A percentile compares a stretch with the other conserved stretches of the same genome.
Conservation (phyloP, 768 basidiomycete genomes). For the Lactarius indigo region DNA sequence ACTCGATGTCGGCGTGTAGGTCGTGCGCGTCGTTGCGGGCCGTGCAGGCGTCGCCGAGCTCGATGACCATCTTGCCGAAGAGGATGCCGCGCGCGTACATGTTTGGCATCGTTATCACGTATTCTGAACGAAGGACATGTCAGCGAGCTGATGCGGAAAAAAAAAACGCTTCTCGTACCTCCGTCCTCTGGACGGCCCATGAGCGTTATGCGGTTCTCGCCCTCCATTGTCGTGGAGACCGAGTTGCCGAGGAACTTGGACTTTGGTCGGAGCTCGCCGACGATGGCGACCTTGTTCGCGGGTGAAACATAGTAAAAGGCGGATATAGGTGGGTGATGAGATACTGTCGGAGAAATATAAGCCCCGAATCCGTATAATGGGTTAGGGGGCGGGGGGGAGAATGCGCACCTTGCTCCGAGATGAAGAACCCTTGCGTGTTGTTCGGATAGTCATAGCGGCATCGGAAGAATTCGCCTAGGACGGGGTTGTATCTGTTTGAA, state of each 20-base stretch:
- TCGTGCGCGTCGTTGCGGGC: conserved; percentile 81
- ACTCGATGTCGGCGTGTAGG: conserved; percentile 80
- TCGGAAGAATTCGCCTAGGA: conserved; percentile 97
- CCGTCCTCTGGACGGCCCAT: conserved; percentile 85
- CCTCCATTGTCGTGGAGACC: conserved; percentile 95
- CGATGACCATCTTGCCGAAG: conserved; percentile 93
- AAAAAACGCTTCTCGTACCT: conserved; percentile 38
- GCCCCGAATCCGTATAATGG: neutral
- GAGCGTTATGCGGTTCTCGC: conserved; percentile 84
- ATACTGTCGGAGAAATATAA: conserved; percentile 50
- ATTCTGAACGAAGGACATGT: conserved; percentile 43
- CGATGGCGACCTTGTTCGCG: conserved; percentile 77
- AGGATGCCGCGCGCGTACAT: conserved; percentile 90
- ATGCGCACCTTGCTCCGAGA: conserved; percentile 89
- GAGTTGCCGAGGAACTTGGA: conserved; percentile 96
- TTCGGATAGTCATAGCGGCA: conserved; percentile 92
- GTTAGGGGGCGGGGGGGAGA: neutral
- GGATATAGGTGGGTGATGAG: conserved; percentile 91
- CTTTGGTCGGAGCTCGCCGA: conserved; percentile 94
- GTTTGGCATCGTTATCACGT: conserved; percentile 94
- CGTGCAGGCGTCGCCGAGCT: conserved; percentile 85
- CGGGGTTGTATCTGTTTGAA: conserved; percentile 74
- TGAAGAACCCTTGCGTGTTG: conserved; percentile 91
- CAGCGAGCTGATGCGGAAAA: neutral
- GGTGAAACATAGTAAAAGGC: conserved; percentile 97